Percentiles rank a stretch among this genome's conserved stretches.
phyloP scores from a whole-genome alignment of 257 asterid species.

The Coffea eugenioides region DNA sequence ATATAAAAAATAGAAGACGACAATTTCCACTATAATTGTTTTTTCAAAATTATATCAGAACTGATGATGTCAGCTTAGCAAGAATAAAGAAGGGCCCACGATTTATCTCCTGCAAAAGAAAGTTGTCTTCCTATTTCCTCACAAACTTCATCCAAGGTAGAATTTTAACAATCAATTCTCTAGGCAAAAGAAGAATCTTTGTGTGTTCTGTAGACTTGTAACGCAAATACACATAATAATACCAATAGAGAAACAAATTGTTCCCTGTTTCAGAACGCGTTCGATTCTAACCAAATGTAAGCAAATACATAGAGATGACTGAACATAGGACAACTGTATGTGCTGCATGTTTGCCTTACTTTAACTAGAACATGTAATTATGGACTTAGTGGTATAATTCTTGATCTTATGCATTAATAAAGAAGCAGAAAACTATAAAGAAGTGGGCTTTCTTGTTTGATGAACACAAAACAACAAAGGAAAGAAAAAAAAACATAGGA shows the following conservation, averaged over 20 bases:
- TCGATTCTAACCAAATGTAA: background rate
- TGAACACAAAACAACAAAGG: background rate
- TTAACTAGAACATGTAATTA: background rate
- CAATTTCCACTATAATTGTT: background rate
- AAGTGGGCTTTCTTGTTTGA: background rate
- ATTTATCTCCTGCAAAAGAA: background rate
- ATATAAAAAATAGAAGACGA: background rate
- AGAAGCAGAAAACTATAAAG: constrained; percentile 6
- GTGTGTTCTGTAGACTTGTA: background rate
- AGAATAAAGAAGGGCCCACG: background rate
- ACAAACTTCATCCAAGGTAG: background rate
- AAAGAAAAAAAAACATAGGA: background rate
- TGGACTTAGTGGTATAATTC: background rate
- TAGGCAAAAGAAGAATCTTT: background rate
- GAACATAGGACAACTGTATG: background rate
- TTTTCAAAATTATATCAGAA: background rate
- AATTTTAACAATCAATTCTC: background rate
- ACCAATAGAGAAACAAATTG: background rate
- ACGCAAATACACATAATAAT: background rate
- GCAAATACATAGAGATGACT: background rate
- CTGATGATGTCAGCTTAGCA: background rate
- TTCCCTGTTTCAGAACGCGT: background rate
- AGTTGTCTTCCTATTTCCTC: background rate
- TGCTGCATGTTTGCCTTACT: background rate
- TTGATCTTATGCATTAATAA: constrained; percentile 1